Evolutionary conservation across 371 early-diverging fungal genomes (phyloP).

Genomic region (Rhizopus stolonifer): DNA sequence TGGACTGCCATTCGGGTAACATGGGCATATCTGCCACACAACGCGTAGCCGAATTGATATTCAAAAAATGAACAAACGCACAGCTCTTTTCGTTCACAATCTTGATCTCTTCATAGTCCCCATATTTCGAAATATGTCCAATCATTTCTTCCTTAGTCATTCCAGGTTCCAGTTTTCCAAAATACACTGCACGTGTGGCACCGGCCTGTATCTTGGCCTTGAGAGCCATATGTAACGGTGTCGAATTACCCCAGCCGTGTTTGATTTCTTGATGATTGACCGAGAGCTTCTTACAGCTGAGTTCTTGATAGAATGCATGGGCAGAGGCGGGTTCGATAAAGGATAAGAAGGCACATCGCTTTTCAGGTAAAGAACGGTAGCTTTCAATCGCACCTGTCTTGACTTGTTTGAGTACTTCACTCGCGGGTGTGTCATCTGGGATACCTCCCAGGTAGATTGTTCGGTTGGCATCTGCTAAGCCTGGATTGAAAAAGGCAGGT

Average conservation of each 20-base stretch:
- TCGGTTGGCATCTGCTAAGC: slow-evolving; percentile 45
- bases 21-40: slow-evolving; percentile 53
- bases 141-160: slow-evolving; percentile 52
- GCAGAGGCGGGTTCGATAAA: slow-evolving; percentile 74
- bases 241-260: slow-evolving; percentile 76
- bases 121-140: slow-evolving; percentile 55
- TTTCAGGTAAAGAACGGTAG: slow-evolving; percentile 64
- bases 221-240: slow-evolving; percentile 41
- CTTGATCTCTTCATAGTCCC: slow-evolving; percentile 67
- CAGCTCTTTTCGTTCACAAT: slow-evolving; percentile 66
- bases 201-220: slow-evolving; percentile 56
- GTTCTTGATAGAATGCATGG: slow-evolving; percentile 51
- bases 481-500: slow-evolving; percentile 9
- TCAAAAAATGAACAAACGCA: slow-evolving; percentile 77
- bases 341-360: slow-evolving; percentile 75
- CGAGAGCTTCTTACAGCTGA: slow-evolving; percentile 26
- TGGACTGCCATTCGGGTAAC: slow-evolving; percentile 48
- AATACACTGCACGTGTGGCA: slow-evolving; percentile 73
- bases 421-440: slow-evolving; percentile 51
- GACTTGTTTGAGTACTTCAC: slow-evolving; percentile 70
- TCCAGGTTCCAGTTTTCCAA: slow-evolving; percentile 54
- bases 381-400: slow-evolving; percentile 72
- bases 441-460: slow-evolving; percentile 80
- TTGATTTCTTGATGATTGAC: slow-evolving; percentile 54
- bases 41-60: slow-evolving; percentile 61